These are phyloP conservation scores for Lactarius sanguifluus DNA, from an alignment of 768 basidiomycete genomes.

Conservation along the genomic window DNA sequence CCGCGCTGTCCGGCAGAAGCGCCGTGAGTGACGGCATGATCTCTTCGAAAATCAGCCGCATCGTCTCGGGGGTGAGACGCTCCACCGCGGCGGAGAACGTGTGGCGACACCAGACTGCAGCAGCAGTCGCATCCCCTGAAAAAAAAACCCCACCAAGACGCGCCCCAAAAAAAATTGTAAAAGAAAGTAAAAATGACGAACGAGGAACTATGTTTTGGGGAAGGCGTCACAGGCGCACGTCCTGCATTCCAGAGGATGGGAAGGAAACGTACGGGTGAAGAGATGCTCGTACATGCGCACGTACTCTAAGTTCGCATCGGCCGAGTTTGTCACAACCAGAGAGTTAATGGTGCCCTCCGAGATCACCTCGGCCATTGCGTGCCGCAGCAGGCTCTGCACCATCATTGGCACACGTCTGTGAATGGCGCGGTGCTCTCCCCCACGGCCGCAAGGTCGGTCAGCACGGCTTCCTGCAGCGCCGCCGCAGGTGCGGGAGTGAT, in stretches of 20 bases:
- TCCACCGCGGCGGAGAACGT: slow-evolving; percentile 88
- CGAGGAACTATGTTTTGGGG: no score
- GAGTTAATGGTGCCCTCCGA: slow-evolving; percentile 82
- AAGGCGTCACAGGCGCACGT: not conserved
- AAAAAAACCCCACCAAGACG: not conserved
- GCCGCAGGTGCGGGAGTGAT: slow-evolving; percentile 52
- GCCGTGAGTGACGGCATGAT: slow-evolving; percentile 65
- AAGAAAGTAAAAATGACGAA: not conserved
- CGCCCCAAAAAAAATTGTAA: no score
- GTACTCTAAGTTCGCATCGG: slow-evolving; percentile 79
- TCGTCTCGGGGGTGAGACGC: slow-evolving; percentile 67
- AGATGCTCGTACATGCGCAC: slow-evolving; percentile 87
- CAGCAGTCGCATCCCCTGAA: slow-evolving; percentile 79
- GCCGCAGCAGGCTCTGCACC: slow-evolving; percentile 75
- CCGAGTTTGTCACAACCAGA: slow-evolving; percentile 81
- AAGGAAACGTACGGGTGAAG: slow-evolving; percentile 63
- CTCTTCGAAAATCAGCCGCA: slow-evolving; percentile 64
- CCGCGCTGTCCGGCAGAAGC: slow-evolving; percentile 42
- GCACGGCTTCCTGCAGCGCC: slow-evolving; percentile 55
- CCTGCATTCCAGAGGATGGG: not conserved
- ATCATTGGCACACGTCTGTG: slow-evolving; percentile 54
- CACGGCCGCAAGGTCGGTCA: slow-evolving; percentile 57
- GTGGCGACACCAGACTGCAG: slow-evolving; percentile 85
- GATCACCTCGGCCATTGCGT: slow-evolving; percentile 74
- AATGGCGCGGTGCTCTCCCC: slow-evolving; percentile 38